phyloP scores from a whole-genome alignment of 2,329 filamentous ascomycete genomes.

The Bipolaris sorokiniana region DNA sequence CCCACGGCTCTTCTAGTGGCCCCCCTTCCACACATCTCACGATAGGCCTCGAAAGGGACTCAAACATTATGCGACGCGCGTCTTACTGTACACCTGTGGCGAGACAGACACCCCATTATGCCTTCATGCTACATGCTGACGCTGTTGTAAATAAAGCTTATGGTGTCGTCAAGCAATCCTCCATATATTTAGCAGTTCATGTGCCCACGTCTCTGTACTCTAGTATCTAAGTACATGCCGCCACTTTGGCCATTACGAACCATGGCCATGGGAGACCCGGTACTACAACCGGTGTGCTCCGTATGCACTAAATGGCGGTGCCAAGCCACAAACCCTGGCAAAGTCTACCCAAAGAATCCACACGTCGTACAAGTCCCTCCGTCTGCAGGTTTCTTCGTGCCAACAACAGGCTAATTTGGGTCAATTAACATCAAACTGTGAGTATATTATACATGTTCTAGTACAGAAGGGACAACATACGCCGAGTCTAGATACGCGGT shows the following conservation, averaged over 20 bases:
- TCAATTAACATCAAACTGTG: not conserved
- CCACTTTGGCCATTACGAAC: constrained; percentile 5
- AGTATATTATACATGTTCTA: not conserved
- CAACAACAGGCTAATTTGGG: no score
- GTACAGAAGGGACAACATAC: not conserved
- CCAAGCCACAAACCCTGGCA: not conserved
- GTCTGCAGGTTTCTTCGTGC: no score
- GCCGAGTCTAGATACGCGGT: not conserved
- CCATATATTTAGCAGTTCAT: not conserved
- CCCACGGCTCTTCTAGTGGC: constrained; percentile 1
- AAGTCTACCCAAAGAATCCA: not conserved
- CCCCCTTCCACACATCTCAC: constrained; percentile 18
- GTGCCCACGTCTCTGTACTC: not conserved
- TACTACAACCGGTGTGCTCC: not conserved
- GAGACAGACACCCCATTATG: constrained; percentile 17
- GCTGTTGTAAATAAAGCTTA: not conserved
- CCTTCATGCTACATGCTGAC: constrained; percentile 6
- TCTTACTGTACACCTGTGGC: constrained; percentile 29
- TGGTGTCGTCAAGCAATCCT: not conserved
- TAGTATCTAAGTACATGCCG: not conserved
- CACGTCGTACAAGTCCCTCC: not conserved
- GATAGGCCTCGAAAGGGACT: constrained; percentile 5
- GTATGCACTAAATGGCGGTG: not conserved
- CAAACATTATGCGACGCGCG: constrained; percentile 30
- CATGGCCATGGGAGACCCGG: constrained; percentile 3